Conservation (phyloP, 148 eudicot species). For the Linanthus parryae region DNA sequence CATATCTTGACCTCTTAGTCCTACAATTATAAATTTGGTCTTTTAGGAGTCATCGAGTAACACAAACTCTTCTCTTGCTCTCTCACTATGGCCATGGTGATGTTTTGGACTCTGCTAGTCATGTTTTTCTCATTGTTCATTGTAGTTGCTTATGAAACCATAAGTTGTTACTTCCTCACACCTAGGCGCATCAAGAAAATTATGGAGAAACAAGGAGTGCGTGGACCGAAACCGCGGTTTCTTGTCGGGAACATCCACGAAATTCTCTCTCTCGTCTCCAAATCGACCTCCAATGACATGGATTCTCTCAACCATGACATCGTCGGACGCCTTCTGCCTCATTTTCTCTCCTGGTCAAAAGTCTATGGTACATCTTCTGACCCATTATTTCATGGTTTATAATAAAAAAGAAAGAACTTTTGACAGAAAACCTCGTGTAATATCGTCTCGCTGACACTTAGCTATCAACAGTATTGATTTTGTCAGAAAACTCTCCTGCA, state of each 20-base stretch:
- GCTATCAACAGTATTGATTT: no score
- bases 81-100: constrained; percentile 7
- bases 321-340: constrained; percentile 75
- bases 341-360: constrained; percentile 63
- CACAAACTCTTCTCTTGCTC: no score
- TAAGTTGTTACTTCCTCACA: constrained; percentile 54
- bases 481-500: no score
- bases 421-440: no score
- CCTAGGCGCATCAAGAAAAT: constrained; percentile 62
- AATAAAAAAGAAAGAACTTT: no score
- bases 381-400: not conserved
- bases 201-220: constrained; percentile 72
- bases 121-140: constrained; percentile 23
- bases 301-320: constrained; percentile 47
- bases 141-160: constrained; percentile 33
- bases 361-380: constrained; percentile 35
- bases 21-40: no score
- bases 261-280: constrained; percentile 47
- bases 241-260: constrained; percentile 64
- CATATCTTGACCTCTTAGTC: no score
- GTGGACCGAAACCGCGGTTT: constrained; percentile 68
- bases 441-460: no score
- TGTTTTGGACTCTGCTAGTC: constrained; percentile 12
- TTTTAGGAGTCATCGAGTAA: no score
- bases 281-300: constrained; percentile 64